phyloP scores from a whole-genome alignment of 495 filamentous ascomycete species.

The Usnea hakonensis region DNA sequence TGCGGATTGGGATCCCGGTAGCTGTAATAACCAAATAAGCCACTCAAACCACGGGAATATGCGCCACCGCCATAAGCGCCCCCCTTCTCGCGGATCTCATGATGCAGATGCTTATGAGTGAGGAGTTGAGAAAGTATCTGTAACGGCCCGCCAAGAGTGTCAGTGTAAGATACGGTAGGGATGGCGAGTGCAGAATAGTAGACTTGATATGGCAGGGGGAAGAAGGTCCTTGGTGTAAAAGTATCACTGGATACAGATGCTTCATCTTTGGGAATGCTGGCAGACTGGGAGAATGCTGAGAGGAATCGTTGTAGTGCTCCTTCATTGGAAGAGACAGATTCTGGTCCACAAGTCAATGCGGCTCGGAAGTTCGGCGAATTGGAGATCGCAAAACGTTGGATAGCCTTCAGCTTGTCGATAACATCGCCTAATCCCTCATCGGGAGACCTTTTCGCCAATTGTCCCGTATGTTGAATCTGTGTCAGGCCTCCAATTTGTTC shows the following conservation, averaged over 20 bases:
- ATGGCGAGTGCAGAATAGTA: slow-evolving; percentile 79
- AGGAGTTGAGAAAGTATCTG: slow-evolving; percentile 86
- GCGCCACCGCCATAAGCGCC: slow-evolving; percentile 93
- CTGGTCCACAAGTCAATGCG: slow-evolving; percentile 77
- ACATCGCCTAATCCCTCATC: slow-evolving; percentile 62
- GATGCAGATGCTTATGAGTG: slow-evolving; percentile 95
- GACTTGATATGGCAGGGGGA: slow-evolving; percentile 91
- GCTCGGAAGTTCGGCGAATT: slow-evolving; percentile 53
- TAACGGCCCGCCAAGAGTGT: slow-evolving; percentile 63
- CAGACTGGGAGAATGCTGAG: slow-evolving; percentile 41
- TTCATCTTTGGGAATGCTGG: slow-evolving; percentile 28
- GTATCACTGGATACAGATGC: slow-evolving; percentile 25
- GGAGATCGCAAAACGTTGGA: slow-evolving; percentile 67
- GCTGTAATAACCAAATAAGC: slow-evolving; percentile 87
- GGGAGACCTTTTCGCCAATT: slow-evolving; percentile 48
- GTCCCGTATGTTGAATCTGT: slow-evolving; percentile 78
- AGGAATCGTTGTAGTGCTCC: slow-evolving; percentile 66
- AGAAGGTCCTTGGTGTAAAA: slow-evolving; percentile 64
- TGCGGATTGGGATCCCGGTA: slow-evolving; percentile 95
- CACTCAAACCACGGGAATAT: slow-evolving; percentile 67
- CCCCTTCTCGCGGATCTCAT: slow-evolving; percentile 96
- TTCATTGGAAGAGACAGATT: slow-evolving; percentile 63
- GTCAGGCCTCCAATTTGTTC: slow-evolving; percentile 82
- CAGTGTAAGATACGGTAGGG: slow-evolving; percentile 78
- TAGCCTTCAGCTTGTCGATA: slow-evolving; percentile 77